Percentiles rank a stretch among this genome's conserved stretches.
phyloP scores from a whole-genome alignment of 345 rosid species.

The Erodium maritimum region DNA sequence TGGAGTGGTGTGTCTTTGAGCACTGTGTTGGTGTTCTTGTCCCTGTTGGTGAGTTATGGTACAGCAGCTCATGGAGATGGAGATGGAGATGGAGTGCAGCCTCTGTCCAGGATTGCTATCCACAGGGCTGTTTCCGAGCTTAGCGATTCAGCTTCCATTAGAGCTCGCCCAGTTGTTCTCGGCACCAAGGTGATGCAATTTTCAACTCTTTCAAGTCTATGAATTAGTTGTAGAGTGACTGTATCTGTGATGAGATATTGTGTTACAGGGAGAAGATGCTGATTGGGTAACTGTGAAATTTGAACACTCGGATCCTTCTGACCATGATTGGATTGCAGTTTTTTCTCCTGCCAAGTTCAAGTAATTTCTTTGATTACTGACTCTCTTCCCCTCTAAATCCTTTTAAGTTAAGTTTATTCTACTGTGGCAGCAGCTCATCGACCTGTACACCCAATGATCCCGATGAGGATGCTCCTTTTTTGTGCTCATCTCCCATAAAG shows the following conservation, averaged over 20 bases:
- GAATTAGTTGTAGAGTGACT: too few species aligned
- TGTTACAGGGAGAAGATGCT: conserved; percentile 7
- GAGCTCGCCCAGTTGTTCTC: conserved; percentile 41
- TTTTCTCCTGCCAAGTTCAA: conserved; percentile 22
- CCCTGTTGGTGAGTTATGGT: not conserved
- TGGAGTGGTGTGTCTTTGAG: not conserved
- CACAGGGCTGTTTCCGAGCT: conserved; percentile 32
- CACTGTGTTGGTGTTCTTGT: not conserved
- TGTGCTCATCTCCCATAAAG: conserved; percentile 90
- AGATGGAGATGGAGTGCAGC: conserved; percentile 40
- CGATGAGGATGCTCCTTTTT: conserved; percentile 36
- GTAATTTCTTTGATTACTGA: conserved; percentile 3
- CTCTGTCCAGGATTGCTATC: conserved; percentile 52
- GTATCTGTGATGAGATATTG: too few species aligned
- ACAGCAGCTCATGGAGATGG: not conserved
- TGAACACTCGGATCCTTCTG: conserved; percentile 6
- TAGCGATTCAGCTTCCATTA: conserved; percentile 25
- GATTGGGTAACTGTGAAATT: conserved; percentile 13
- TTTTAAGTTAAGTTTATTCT: not conserved
- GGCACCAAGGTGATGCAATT: conserved; percentile 30
- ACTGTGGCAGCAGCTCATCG: conserved; percentile 36
- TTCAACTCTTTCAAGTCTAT: not conserved
- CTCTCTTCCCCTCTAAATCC: too few species aligned
- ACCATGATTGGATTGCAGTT: conserved; percentile 18
- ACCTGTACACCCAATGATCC: conserved; percentile 45